Percentiles rank a stretch among this genome's conserved stretches.
phyloP scores from a whole-genome alignment of 2,329 filamentous ascomycete species.

The Fonsecaea nubica region DNA sequence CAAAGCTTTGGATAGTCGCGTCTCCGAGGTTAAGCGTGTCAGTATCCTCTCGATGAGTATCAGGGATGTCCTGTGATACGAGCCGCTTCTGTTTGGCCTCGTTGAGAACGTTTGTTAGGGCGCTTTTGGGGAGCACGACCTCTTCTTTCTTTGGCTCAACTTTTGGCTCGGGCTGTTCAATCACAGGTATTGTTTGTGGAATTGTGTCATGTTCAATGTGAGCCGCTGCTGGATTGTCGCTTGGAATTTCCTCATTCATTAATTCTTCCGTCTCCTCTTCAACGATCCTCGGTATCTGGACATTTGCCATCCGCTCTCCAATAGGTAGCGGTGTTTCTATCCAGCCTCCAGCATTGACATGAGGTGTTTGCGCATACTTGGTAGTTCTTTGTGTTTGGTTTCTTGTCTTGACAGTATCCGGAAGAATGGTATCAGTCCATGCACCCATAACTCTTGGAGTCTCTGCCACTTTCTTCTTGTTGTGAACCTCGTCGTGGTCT shows the following conservation, averaged over 20 bases:
- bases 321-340: conserved; percentile 38
- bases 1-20: conserved; percentile 54
- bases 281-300: conserved; percentile 32
- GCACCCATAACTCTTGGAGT: conserved; percentile 55
- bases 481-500: not conserved
- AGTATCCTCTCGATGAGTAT: conserved; percentile 22
- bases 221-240: conserved; percentile 1
- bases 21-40: conserved; percentile 50
- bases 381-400: conserved; percentile 25
- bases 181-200: not conserved
- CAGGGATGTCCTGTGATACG: conserved; percentile 23
- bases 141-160: conserved; percentile 41
- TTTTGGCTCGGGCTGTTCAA: conserved; percentile 23
- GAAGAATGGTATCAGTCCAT: conserved; percentile 56
- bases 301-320: conserved; percentile 13
- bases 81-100: conserved; percentile 45
- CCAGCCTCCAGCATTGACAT: conserved; percentile 41
- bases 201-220: not conserved
- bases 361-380: conserved; percentile 39
- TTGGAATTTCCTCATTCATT: conserved; percentile 24
- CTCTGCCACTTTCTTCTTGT: conserved; percentile 21
- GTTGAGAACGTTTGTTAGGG: conserved; percentile 51
- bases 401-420: conserved; percentile 43
- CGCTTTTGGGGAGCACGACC: conserved; percentile 52
- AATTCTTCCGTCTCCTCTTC: conserved; percentile 41